These are phyloP conservation scores for Beauveria caledonica DNA, from an alignment of 2,329 filamentous ascomycete species.

Conservation along the genomic window DNA sequence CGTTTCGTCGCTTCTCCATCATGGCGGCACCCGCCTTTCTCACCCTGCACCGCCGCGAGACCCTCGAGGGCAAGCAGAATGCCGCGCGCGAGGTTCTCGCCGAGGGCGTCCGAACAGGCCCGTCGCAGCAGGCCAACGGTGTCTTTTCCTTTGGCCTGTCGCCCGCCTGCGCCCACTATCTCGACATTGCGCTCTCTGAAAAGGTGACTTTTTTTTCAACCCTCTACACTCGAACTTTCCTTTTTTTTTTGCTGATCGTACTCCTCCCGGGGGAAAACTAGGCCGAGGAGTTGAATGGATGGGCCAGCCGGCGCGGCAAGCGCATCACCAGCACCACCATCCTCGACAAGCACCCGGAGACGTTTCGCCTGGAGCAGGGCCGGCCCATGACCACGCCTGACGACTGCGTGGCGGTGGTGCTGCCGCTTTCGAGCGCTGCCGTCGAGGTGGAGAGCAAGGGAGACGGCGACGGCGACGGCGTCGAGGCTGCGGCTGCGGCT, in stretches of 20 bases:
- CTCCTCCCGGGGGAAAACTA: neutral
- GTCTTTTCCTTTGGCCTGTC: neutral
- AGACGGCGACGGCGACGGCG: neutral
- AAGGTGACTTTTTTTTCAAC: neutral
- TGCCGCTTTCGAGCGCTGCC: neutral
- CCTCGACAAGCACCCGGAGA: conserved; percentile 5
- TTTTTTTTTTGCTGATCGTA: neutral
- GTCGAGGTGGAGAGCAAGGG: neutral
- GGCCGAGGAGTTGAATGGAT: neutral
- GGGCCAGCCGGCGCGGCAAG: neutral
- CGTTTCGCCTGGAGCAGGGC: neutral
- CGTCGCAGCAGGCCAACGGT: neutral
- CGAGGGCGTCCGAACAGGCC: neutral
- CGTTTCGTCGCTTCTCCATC: neutral
- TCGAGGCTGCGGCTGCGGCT: too few species aligned
- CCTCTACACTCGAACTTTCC: neutral
- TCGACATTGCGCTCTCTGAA: conserved; percentile 5
- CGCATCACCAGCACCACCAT: conserved; percentile 5
- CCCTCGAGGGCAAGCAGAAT: conserved; percentile 3
- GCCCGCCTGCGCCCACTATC: neutral
- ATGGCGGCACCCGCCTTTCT: neutral
- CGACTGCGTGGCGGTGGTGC: conserved; percentile 1
- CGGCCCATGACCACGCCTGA: neutral
- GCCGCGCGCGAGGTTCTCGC: conserved; percentile 2
- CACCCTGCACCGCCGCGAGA: neutral